These are phyloP conservation scores for Mycosphaerella arachidis DNA, from an alignment of 2,329 filamentous ascomycete genomes.

Conservation along the genomic window DNA sequence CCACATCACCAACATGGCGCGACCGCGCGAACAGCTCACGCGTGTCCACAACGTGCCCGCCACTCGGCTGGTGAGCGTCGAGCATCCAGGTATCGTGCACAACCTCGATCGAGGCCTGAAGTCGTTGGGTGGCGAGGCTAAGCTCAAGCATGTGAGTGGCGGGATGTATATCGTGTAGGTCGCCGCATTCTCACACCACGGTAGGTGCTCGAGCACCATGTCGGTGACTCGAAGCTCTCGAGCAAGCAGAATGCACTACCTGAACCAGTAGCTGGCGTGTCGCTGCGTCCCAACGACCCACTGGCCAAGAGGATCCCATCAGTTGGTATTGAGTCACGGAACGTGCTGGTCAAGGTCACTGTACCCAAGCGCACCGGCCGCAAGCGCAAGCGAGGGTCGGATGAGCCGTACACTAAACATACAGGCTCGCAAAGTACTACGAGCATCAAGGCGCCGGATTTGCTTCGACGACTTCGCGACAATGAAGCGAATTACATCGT, in stretches of 20 bases:
- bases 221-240: slow-evolving; percentile 28
- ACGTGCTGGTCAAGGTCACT: slow-evolving; percentile 79
- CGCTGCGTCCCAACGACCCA: slow-evolving; percentile 73
- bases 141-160: slow-evolving; percentile 49
- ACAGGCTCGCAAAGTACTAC: slow-evolving; percentile 4
- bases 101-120: slow-evolving; percentile 60
- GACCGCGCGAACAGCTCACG: slow-evolving; percentile 3
- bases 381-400: slow-evolving; percentile 74
- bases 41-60: slow-evolving; percentile 47
- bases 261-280: slow-evolving; percentile 59
- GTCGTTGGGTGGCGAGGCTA: slow-evolving; percentile 55
- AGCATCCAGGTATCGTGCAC: slow-evolving; percentile 63
- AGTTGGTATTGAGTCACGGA: slow-evolving; percentile 69
- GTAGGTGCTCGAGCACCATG: slow-evolving; percentile 31
- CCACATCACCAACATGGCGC: neutral
- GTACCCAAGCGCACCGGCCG: slow-evolving; percentile 82
- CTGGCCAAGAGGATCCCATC: slow-evolving; percentile 75
- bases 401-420: slow-evolving; percentile 47
- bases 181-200: slow-evolving; percentile 11
- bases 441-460: slow-evolving; percentile 25
- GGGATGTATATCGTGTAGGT: neutral
- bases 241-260: slow-evolving; percentile 20
- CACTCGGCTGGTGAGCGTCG: slow-evolving; percentile 55
- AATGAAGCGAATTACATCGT: slow-evolving; percentile 26
- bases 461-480: slow-evolving; percentile 31